Evolutionary conservation across 2,329 filamentous ascomycete species (phyloP).

Genomic region (Gnomoniopsis sp.): DNA sequence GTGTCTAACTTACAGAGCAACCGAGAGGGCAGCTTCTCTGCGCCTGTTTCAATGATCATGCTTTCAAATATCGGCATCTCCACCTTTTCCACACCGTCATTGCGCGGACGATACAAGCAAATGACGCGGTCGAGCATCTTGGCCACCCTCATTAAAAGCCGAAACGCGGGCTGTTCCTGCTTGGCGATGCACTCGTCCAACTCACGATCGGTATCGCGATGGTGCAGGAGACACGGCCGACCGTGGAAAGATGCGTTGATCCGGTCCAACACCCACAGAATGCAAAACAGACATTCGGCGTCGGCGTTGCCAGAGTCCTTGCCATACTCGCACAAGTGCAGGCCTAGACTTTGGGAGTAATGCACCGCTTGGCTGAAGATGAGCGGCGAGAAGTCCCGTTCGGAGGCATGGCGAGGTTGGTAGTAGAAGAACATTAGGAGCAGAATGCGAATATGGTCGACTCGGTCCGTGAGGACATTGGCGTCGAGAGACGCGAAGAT

Average conservation of each 20-base stretch:
- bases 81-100: constrained; percentile 41
- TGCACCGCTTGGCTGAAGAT: constrained; percentile 53
- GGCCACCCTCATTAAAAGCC: constrained; percentile 52
- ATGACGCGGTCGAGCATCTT: constrained; percentile 57
- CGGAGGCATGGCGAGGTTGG: constrained; percentile 51
- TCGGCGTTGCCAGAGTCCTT: constrained; percentile 30
- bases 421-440: constrained; percentile 56
- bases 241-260: constrained; percentile 59
- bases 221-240: constrained; percentile 57
- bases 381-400: constrained; percentile 52
- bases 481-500: constrained; percentile 49
- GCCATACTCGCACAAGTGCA: constrained; percentile 46
- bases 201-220: constrained; percentile 55
- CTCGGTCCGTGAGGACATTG: constrained; percentile 50
- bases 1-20: constrained; percentile 40
- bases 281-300: constrained; percentile 51
- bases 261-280: constrained; percentile 58
- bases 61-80: constrained; percentile 56
- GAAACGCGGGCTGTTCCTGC: constrained; percentile 50
- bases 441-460: constrained; percentile 52
- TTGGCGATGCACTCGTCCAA: constrained; percentile 47
- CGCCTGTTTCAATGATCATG: constrained; percentile 53
- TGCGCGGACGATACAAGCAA: constrained; percentile 55
- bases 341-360: constrained; percentile 53
- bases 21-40: constrained; percentile 44